These are phyloP conservation scores for Penicillium roqueforti DNA, from an alignment of 495 filamentous ascomycete genomes.

Conservation along the genomic window DNA sequence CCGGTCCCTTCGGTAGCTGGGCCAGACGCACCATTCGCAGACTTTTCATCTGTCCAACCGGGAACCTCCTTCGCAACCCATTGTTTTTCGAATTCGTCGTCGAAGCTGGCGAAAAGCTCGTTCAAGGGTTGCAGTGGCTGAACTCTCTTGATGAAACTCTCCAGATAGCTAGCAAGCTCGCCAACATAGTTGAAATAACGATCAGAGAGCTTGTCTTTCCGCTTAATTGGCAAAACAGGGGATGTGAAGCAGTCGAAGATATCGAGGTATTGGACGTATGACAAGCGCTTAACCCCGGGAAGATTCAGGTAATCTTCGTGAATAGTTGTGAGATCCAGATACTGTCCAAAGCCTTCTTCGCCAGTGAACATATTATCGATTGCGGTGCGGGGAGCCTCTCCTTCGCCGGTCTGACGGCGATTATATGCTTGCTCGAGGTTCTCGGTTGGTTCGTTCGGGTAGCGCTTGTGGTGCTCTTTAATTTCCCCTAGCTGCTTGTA, in stretches of 20 bases:
- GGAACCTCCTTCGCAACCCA: conserved; percentile 76
- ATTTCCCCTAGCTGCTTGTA: conserved; percentile 77
- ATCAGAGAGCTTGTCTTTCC: conserved; percentile 79
- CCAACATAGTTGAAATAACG: conserved; percentile 86
- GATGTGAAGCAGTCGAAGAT: conserved; percentile 81
- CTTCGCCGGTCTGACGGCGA: conserved; percentile 61
- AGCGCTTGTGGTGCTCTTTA: conserved; percentile 81
- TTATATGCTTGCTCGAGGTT: conserved; percentile 92
- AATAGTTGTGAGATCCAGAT: conserved; percentile 75
- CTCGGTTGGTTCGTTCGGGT: conserved; percentile 92
- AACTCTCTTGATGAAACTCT: conserved; percentile 77
- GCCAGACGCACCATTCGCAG: conserved; percentile 37
- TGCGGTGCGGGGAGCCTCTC: conserved; percentile 57
- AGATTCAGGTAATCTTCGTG: conserved; percentile 92
- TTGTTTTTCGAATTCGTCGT: conserved; percentile 74
- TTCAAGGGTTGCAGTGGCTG: conserved; percentile 79
- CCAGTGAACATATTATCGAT: conserved; percentile 93
- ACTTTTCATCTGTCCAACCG: conserved; percentile 68
- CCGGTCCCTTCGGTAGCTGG: conserved; percentile 55
- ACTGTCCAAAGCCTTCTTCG: conserved; percentile 87
- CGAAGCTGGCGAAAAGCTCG: conserved; percentile 67
- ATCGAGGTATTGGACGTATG: conserved; percentile 88
- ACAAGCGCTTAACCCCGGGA: conserved; percentile 72
- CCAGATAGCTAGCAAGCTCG: conserved; percentile 74
- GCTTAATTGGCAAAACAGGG: conserved; percentile 64